Base-by-base conservation (phyloP, 202 grass and related monocot species). In the Panicum hallii region DNA sequence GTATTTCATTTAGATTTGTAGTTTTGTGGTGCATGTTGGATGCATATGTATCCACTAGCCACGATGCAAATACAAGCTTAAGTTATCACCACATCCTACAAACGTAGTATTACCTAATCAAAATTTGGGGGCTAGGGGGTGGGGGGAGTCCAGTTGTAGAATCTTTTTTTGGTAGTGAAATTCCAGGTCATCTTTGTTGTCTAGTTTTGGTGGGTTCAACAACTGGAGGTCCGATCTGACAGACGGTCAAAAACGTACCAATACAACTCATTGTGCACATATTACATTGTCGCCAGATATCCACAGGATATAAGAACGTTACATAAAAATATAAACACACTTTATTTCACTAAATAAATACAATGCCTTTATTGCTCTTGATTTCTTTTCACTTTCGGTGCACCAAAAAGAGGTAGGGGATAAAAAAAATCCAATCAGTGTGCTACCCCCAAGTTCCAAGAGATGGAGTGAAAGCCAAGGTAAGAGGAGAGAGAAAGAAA, bases 21-120 rank as follows among this genome's bases (percentile, higher is more conserved):
- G 53, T 70, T 77, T 76, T 55, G 77, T 82, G 82, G 22, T 7
- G 16, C 50, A 20, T 71, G 42, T 85, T 54, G 78, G 72, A 42
- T 88, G 46, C 73, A 87, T 70, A 55, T 47, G 9, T 62, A 62
- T 87, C 26, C 50, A 50, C 41, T 49, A 5, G 41, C 48, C 28
- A 42, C 60, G 46, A 19, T 72, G 58, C 65, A 42, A 15, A n/a
- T 7, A 5, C 20, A 14, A 11, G 22, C 7, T 47, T 41, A 72
- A 43, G n/a, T 19, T 68, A 22, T 22, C 76, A 73, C 15, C 4
- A 16, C 9, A 14, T 32, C n/a, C 23, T 82, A 14, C 15, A 55
- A 70, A 44, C 17, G 41, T 12, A 46, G 7, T 64, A 20, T 28
- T 10, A 57, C 19, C 7, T 55, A 6, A 74, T 40, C 30, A 38